phyloP scores from a whole-genome alignment of 306 rosid species.

The Urtica urens region DNA sequence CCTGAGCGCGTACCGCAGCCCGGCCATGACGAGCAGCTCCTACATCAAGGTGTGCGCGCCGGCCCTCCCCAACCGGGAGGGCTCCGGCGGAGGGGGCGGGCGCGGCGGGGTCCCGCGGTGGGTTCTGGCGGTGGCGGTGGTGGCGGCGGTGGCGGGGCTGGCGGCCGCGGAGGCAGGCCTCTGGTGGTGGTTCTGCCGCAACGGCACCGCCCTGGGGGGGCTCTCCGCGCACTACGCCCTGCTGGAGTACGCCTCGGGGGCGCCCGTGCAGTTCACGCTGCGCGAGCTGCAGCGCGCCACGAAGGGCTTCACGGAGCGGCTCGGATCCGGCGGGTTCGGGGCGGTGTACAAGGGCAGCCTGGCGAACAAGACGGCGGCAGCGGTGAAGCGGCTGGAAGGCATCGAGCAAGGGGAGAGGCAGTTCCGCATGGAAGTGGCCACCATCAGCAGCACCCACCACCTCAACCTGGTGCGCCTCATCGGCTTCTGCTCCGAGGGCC shows the following conservation, averaged over 20 bases:
- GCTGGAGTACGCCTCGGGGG: constrained; percentile 96
- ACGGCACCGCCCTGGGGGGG: constrained; percentile 32
- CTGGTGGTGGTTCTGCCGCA: constrained; percentile 77
- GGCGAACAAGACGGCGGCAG: constrained; percentile 52
- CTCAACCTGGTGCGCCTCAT: constrained; percentile 73
- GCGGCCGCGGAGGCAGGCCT: constrained; percentile 52
- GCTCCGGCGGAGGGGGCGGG: constrained; percentile 13
- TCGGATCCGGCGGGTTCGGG: constrained; percentile 85
- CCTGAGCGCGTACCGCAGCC: constrained; percentile 42
- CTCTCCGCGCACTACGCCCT: constrained; percentile 71
- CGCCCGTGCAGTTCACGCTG: constrained; percentile 67
- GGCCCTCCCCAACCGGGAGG: constrained; percentile 21
- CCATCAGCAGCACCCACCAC: constrained; percentile 85
- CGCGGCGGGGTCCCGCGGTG: constrained; percentile 28
- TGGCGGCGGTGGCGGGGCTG: constrained; percentile 42
- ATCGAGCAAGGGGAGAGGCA: constrained; percentile 85
- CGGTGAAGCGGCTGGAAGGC: constrained; percentile 82
- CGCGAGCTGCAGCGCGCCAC: constrained; percentile 69
- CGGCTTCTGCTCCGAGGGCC: constrained; percentile 89
- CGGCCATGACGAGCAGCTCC: constrained; percentile 43
- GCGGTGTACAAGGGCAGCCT: constrained; percentile 69
- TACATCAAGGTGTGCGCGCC: constrained; percentile 57
- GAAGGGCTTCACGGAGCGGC: constrained; percentile 79
- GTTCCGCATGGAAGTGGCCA: constrained; percentile 78
- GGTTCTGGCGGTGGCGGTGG: constrained; percentile 32